A percentile compares a stretch with the other conserved stretches of the same genome.
Evolutionary conservation across 2,329 filamentous ascomycete genomes (phyloP).

Genomic region (Venturia nashicola): DNA sequence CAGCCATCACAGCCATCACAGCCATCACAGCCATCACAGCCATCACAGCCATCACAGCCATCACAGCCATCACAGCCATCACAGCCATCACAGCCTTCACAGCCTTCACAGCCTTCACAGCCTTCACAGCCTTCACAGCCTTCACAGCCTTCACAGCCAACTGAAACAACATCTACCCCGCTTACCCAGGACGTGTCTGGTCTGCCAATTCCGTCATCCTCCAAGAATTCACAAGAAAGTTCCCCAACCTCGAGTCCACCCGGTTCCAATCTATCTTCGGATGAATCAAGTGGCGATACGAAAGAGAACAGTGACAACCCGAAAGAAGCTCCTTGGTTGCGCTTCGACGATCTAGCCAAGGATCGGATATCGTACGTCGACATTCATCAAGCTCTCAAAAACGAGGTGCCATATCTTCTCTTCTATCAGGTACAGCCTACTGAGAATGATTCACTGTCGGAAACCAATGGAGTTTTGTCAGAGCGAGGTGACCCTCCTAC

Average conservation of each 20-base stretch:
- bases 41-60: no score
- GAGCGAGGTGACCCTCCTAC: constrained; percentile 23
- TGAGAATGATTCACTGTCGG: constrained; percentile 46
- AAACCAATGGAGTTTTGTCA: constrained; percentile 12
- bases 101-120: no score
- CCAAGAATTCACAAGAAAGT: neutral
- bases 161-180: neutral
- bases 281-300: constrained; percentile 53
- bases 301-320: no score
- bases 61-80: no score
- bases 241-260: neutral
- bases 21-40: no score
- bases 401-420: constrained; percentile 87
- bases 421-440: constrained; percentile 94
- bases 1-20: no score
- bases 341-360: constrained; percentile 75
- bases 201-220: neutral
- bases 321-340: constrained; percentile 50
- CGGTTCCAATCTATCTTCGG: constrained; percentile 30
- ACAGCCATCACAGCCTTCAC: no score
- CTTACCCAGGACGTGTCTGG: constrained; percentile 14
- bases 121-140: no score
- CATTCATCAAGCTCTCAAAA: constrained; percentile 62
- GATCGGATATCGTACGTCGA: constrained; percentile 65
- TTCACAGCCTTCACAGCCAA: no score